Evolutionary conservation across 140 eudicot genomes (phyloP), one percentile per base, ranked within the genome.

Genomic region (Stevia rebaudiana): DNA sequence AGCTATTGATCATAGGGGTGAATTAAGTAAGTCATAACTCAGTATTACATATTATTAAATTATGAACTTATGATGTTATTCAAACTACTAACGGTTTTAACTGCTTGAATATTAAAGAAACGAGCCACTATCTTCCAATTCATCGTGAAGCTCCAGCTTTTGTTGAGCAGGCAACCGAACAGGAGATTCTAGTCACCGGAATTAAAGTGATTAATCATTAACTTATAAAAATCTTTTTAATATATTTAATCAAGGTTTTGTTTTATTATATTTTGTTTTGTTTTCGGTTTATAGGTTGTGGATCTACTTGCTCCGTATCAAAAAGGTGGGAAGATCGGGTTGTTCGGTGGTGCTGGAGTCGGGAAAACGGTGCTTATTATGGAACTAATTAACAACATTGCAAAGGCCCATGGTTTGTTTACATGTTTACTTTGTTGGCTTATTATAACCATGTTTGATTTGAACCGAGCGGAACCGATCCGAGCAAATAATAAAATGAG

Each of bases 321-420:
- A 74, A 80, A 75, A 80, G 89, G 89, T 40, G 89, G 89, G 69
- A 83, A 83, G 74, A 80, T 83, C 51, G 89, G 89, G 7, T 70
- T 83, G 61, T 83, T 83, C 40, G 89, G 89, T 65, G 89, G 89
- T 30, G 89, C 89, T 16, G 89, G 89, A 39, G 89, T 83, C 16
- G 89, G 89, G 36, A 83, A 83, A 68, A 83, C 89, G 10, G 86
- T 83, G 63, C 80, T 79, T 17, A 83, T 83, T 39, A 83, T 83
- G 89, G 89, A 83, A 50, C 84, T 82, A 0, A 82, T 82, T 16
- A 78, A 78, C 67, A 82, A 82, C 41, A 72, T 82, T n/a, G 87
- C 87, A 3, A 82, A 78, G 39, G 87, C 83, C 48, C 87, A 82
- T 71, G 83, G 86, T 81, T 60, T 52, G 79, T 66, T 60, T 18